phyloP scores from a whole-genome alignment of 2,329 filamentous ascomycete genomes.

The Talaromyces sp. region DNA sequence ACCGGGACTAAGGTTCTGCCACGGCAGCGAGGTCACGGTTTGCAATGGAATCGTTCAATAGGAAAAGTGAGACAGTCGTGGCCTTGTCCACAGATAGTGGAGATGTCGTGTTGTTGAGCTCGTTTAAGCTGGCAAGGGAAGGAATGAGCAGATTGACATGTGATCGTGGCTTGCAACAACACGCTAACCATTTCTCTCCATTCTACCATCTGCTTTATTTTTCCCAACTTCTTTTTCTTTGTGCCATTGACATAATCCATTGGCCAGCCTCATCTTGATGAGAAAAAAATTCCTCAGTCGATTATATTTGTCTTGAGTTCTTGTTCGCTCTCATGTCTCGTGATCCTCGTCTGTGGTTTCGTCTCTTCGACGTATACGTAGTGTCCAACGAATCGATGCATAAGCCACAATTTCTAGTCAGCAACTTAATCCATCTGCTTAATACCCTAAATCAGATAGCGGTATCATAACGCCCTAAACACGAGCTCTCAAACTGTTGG shows the following conservation, averaged over 20 bases:
- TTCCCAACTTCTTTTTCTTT: background rate
- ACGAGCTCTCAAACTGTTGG: slow-evolving; percentile 10
- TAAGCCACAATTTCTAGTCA: background rate
- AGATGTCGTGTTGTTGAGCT: background rate
- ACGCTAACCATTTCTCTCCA: background rate
- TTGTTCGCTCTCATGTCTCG: background rate
- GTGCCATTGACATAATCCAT: background rate
- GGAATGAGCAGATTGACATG: background rate
- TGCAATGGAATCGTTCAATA: background rate
- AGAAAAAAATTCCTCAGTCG: background rate
- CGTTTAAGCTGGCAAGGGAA: background rate
- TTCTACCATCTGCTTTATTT: background rate
- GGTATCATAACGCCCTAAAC: background rate
- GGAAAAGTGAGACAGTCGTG: background rate
- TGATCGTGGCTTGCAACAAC: slow-evolving; percentile 1
- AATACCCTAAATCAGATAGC: background rate
- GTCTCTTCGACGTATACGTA: background rate
- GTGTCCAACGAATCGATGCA: background rate
- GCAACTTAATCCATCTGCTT: background rate
- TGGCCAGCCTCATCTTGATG: no score
- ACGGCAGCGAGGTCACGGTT: background rate
- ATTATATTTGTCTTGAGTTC: background rate
- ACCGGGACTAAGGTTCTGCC: background rate
- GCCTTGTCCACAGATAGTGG: background rate
- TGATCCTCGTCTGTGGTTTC: background rate